Percentiles rank a stretch among this genome's conserved stretches.
Evolutionary conservation across 1,284 basidiomycete species (phyloP).

Genomic region (Anthracocystis setariae): DNA sequence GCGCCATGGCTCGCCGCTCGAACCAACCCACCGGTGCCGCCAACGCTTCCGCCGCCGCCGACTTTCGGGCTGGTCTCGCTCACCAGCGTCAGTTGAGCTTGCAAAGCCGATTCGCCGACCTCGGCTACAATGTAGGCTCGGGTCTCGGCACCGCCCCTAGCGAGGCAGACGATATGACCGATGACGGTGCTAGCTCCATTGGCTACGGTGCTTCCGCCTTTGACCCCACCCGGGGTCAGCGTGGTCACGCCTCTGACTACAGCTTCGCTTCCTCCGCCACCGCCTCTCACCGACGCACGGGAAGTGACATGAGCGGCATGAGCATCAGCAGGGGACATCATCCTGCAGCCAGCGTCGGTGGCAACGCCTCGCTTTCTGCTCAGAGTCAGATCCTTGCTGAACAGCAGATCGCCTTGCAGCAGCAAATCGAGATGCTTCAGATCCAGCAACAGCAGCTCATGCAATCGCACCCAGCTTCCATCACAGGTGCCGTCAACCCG

Average conservation of each 20-base stretch:
- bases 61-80: slow-evolving; percentile 32
- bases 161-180: slow-evolving; percentile 51
- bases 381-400: slow-evolving; percentile 73
- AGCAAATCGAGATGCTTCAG: slow-evolving; percentile 69
- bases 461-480: slow-evolving; percentile 56
- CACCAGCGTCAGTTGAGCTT: slow-evolving; percentile 58
- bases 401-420: slow-evolving; percentile 69
- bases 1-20: slow-evolving; percentile 55
- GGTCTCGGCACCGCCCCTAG: slow-evolving; percentile 29
- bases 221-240: slow-evolving; percentile 52
- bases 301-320: slow-evolving; percentile 55
- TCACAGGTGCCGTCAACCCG: slow-evolving; percentile 8
- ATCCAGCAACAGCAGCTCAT: slow-evolving; percentile 69
- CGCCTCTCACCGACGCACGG: slow-evolving; percentile 52
- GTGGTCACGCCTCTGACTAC: slow-evolving; percentile 31
- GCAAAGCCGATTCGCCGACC: slow-evolving; percentile 58
- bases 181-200: slow-evolving; percentile 54
- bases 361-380: slow-evolving; percentile 72
- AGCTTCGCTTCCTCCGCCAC: slow-evolving; percentile 36
- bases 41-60: slow-evolving; percentile 21
- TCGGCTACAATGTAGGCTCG: slow-evolving; percentile 50
- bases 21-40: slow-evolving; percentile 22
- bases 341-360: slow-evolving; percentile 77
- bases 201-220: slow-evolving; percentile 58
- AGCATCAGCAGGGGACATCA: slow-evolving; percentile 38